Evolutionary conservation across 1,284 basidiomycete species (phyloP), one percentile per base, ranked within the genome.

Genomic region (Marasmius sp.): DNA sequence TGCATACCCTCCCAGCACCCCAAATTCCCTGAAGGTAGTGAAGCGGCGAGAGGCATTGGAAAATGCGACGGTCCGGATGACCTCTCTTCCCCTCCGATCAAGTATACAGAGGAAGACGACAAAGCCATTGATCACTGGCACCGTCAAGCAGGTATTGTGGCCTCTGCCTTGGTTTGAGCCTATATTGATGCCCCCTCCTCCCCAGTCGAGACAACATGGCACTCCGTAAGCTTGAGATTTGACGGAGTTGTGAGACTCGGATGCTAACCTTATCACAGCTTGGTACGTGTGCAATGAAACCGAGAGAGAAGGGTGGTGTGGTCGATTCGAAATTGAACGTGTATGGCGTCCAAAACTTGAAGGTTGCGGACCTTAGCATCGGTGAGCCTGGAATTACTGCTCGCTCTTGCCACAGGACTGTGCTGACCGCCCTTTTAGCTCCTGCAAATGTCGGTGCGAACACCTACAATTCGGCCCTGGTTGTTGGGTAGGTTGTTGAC

Each of bases 271-370:
- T n/a, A 3, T 49, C 11, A 14, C 59, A 86, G 84, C 75, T 85
- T 33, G 86, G 85, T 8, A 90, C 87, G 0, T 89, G 87, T 62
- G 81, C 85, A 0, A 91, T 91, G 88, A 88, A 85, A 68, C 77
- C 82, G 1, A 78, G 81, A 34, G 78, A 80, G n/a, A 62, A 77
- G 57, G 79, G 80, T 6, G 89, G 88, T 12, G 88, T 90, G 0
- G 86, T 91, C 7, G 85, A 90, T 65, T 63, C 80, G 3, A 77
- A 74, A 1, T 70, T 91, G 56, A 86, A 86, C 67, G 87, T 91
- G 1, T 88, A 90, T 66, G 88, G 87, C 4, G 78, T 85, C 0
- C 65, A 75, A 50, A 76, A 79, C 16, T 73, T 91, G 57, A 91
- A 90, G 73, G 77, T 91, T 27, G 84, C 82, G 57, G 76, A 75